Percentiles rank a stretch among this genome's conserved stretches.
These are phyloP conservation scores for Ceratocystis diversiconidia DNA, from an alignment of 2,329 filamentous ascomycete genomes.

Conservation along the genomic window DNA sequence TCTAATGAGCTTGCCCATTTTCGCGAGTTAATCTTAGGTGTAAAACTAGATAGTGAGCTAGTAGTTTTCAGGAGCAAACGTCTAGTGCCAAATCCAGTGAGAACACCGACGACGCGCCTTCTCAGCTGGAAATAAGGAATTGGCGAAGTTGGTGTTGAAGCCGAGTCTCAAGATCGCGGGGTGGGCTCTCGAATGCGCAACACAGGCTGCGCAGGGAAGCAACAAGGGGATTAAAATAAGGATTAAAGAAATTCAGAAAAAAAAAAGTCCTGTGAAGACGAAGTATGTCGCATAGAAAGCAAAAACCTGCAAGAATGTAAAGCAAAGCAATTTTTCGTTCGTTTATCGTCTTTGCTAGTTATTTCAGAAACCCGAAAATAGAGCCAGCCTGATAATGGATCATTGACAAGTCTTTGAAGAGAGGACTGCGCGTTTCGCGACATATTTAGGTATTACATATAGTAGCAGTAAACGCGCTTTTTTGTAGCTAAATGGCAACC, in stretches of 20 bases:
- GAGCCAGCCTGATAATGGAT: background rate
- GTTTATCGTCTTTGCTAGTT: background rate
- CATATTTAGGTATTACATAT: background rate
- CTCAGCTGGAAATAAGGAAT: too few species aligned
- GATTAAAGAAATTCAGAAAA: background rate
- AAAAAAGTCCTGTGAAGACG: background rate
- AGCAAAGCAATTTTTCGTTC: background rate
- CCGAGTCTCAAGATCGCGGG: slow-evolving; percentile 2
- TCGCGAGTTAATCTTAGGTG: slow-evolving; percentile 26
- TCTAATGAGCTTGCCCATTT: slow-evolving; percentile 90
- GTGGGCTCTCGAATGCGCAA: slow-evolving; percentile 9
- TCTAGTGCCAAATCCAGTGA: background rate
- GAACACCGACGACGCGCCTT: background rate
- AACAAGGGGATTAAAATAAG: slow-evolving; percentile 4
- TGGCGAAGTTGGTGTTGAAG: background rate
- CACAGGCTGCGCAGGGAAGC: background rate
- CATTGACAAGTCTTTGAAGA: background rate
- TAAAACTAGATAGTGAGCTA: background rate
- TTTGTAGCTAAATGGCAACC: background rate
- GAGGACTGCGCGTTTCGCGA: background rate
- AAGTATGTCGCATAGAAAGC: background rate
- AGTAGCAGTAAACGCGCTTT: background rate
- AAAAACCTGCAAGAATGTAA: background rate
- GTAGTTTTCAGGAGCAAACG: background rate
- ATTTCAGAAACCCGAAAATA: background rate